Evolutionary conservation across 306 rosid species (phyloP).

Genomic region (Cicer pinnatifidum): DNA sequence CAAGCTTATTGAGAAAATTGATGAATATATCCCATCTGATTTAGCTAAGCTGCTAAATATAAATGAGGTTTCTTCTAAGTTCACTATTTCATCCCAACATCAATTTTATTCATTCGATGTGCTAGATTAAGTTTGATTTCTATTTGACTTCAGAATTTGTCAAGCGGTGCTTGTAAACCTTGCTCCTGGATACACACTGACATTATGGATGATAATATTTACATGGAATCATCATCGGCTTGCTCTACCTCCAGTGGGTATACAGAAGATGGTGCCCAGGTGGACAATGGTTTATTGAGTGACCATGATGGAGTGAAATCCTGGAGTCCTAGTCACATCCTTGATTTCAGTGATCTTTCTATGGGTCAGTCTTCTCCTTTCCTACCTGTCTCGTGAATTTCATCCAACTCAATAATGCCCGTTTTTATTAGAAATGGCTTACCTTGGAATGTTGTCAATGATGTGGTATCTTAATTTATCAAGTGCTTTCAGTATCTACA

Average conservation of each 20-base stretch:
- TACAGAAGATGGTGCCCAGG: conserved; percentile 44
- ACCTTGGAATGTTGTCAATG: conserved; percentile 5
- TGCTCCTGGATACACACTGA: conserved; percentile 92
- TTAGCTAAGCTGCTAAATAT: conserved; percentile 56
- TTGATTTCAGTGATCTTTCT: conserved; percentile 92
- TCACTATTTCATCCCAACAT: conserved; percentile 35
- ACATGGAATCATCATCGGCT: conserved; percentile 64
- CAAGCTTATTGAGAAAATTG: conserved; percentile 70
- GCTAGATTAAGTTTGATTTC: conserved; percentile 24
- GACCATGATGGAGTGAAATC: conserved; percentile 55
- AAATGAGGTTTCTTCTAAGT: conserved; percentile 65
- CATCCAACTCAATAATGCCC: conserved; percentile 9
- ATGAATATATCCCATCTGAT: conserved; percentile 80
- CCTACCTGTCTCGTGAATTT: conserved; percentile 28
- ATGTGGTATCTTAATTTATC: conserved; percentile 31
- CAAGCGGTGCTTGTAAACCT: conserved; percentile 52
- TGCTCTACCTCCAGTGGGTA: conserved; percentile 49
- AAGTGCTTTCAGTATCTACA: conserved; percentile 20
- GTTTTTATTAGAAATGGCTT: conserved; percentile 24
- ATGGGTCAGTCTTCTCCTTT: conserved; percentile 62
- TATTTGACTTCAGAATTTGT: conserved; percentile 62
- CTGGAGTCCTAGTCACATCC: conserved; percentile 85
- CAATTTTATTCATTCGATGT: conserved; percentile 1
- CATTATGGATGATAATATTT: conserved; percentile 94
- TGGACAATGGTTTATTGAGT: conserved; percentile 47